Evolutionary conservation across 2,329 filamentous ascomycete genomes (phyloP).

Genomic region (Microcyclospora pomicola): DNA sequence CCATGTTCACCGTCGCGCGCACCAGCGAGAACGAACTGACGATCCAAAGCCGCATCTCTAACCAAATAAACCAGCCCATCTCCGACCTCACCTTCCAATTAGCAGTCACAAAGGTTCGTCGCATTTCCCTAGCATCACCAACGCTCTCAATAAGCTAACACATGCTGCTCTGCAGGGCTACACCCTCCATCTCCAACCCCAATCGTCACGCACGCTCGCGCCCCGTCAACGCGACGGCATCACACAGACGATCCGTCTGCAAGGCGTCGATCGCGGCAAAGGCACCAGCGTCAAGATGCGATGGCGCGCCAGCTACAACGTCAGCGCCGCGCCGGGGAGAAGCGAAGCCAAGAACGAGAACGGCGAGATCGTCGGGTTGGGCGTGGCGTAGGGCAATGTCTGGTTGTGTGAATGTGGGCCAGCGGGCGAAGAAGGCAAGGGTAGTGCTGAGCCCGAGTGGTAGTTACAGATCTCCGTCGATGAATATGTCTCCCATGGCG

Average conservation of each 20-base stretch:
- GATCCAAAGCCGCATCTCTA: slow-evolving; percentile 71
- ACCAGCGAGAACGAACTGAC: slow-evolving; percentile 44
- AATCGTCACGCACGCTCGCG: slow-evolving; percentile 62
- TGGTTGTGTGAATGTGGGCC: too few relatives aligned
- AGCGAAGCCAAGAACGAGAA: slow-evolving; percentile 53
- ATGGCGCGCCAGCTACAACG: slow-evolving; percentile 71
- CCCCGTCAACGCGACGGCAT: slow-evolving; percentile 64
- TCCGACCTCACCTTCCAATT: slow-evolving; percentile 78
- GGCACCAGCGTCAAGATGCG: slow-evolving; percentile 76
- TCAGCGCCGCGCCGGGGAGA: slow-evolving; percentile 33
- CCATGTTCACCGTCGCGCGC: slow-evolving; percentile 59
- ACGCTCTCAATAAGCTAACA: too few relatives aligned
- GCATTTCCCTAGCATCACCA: background rate
- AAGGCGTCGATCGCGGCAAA: slow-evolving; percentile 57
- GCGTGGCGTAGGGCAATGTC: slow-evolving; percentile 32
- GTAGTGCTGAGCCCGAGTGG: too few relatives aligned
- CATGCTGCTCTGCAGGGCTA: slow-evolving; percentile 49
- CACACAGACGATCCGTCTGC: slow-evolving; percentile 65
- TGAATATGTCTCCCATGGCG: too few relatives aligned
- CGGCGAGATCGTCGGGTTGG: slow-evolving; percentile 70
- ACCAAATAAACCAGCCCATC: slow-evolving; percentile 57
- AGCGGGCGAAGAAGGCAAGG: too few relatives aligned
- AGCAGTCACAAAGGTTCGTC: slow-evolving; percentile 72
- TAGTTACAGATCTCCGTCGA: too few relatives aligned
- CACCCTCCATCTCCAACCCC: slow-evolving; percentile 67